phyloP scores from a whole-genome alignment of 306 rosid species.

The cucumber (Cucumis sativus) region DNA sequence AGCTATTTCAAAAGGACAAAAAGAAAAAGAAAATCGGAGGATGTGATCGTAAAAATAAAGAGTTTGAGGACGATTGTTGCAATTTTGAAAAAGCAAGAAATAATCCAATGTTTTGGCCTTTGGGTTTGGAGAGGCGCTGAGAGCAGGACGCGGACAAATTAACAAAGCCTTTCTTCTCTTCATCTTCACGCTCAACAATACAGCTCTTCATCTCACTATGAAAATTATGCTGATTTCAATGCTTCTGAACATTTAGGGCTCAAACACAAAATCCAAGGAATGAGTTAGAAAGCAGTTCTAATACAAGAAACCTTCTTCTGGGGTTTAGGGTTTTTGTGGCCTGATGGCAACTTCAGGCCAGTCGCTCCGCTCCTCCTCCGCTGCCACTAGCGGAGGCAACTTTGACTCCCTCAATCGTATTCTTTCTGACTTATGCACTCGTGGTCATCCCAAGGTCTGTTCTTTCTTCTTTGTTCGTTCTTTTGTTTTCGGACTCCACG shows the following conservation, averaged over 20 bases:
- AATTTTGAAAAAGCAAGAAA: background rate
- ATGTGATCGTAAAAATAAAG: background rate
- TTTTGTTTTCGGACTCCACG: background rate
- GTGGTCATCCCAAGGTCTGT: conserved; percentile 64
- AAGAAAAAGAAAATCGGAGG: background rate
- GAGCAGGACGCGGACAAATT: background rate
- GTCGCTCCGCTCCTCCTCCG: conserved; percentile 39
- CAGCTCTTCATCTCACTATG: background rate
- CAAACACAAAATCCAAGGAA: background rate
- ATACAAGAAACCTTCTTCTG: background rate
- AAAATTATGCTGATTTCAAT: background rate
- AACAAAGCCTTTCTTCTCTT: background rate
- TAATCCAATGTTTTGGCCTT: background rate
- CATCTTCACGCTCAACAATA: background rate
- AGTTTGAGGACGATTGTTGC: background rate
- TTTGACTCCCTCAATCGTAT: conserved; percentile 77
- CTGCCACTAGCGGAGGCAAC: conserved; percentile 31
- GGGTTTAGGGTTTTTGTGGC: conserved; percentile 33
- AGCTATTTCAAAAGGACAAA: too few species aligned
- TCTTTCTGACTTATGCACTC: conserved; percentile 77
- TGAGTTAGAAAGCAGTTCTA: background rate
- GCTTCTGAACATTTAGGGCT: conserved; percentile 2
- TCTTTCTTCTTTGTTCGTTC: background rate
- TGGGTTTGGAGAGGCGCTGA: background rate
- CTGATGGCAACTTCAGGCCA: conserved; percentile 45